These are phyloP conservation scores for Leccinum olivaceopallidum DNA, from an alignment of 768 basidiomycete genomes.

Conservation along the genomic window DNA sequence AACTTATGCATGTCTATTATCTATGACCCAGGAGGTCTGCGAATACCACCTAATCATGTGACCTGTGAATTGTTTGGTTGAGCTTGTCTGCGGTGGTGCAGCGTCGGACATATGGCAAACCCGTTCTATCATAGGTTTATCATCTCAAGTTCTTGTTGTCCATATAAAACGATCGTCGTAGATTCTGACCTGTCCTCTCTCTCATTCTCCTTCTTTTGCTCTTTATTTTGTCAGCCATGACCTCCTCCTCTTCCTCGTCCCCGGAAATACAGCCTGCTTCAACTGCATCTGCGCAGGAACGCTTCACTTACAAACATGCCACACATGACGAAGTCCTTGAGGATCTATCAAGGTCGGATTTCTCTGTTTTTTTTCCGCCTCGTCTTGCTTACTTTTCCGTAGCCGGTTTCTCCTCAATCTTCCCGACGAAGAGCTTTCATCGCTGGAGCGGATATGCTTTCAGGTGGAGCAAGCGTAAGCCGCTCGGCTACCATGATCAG, in stretches of 20 bases:
- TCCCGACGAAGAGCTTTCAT: slow-evolving; percentile 88
- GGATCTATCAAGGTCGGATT: slow-evolving; percentile 78
- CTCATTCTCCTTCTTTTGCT: slow-evolving; percentile 33
- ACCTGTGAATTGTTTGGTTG: slow-evolving; percentile 22
- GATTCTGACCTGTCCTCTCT: slow-evolving; percentile 29
- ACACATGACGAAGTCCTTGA: slow-evolving; percentile 86
- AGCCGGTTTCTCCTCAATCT: slow-evolving; percentile 98
- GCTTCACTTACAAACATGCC: slow-evolving; percentile 65
- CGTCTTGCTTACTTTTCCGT: slow-evolving; percentile 17
- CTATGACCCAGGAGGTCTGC: neutral
- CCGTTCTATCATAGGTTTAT: slow-evolving; percentile 27
- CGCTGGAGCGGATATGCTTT: slow-evolving; percentile 93
- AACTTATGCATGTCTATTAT: slow-evolving; percentile 15
- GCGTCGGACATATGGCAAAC: slow-evolving; percentile 20
- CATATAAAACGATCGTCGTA: slow-evolving; percentile 36
- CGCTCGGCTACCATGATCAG: slow-evolving; percentile 7
- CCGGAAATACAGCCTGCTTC: slow-evolving; percentile 64
- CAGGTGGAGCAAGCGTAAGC: slow-evolving; percentile 99
- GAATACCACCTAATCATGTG: slow-evolving; percentile 15
- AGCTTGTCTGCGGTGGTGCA: slow-evolving; percentile 18
- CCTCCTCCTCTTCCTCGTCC: slow-evolving; percentile 77
- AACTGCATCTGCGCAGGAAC: slow-evolving; percentile 38
- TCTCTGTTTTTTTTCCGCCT: slow-evolving; percentile 7
- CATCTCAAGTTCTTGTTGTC: slow-evolving; percentile 30
- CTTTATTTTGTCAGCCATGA: slow-evolving; percentile 46